Evolutionary conservation across 2,329 filamentous ascomycete genomes (phyloP).

Genomic region (Ophiocordyceps camponoti-saundersi): DNA sequence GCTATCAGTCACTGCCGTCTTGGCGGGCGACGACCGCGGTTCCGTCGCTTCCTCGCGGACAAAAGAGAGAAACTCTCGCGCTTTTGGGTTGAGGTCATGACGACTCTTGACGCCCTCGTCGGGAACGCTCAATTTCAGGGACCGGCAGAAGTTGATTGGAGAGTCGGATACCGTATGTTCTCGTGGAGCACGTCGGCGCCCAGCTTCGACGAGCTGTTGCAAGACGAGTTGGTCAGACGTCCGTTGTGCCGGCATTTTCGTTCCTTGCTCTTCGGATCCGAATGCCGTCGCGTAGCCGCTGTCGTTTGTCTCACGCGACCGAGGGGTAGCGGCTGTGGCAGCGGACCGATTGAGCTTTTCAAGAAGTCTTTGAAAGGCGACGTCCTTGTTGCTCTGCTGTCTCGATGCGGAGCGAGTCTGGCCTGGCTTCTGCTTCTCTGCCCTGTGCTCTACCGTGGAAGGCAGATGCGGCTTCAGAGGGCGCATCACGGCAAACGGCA

Average conservation of each 20-base stretch:
- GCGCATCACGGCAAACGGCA: neutral
- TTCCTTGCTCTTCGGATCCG: neutral
- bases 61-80: conserved; percentile 5
- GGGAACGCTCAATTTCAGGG: neutral
- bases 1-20: neutral
- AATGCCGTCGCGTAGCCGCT: neutral
- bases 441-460: no score
- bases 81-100: conserved; percentile 6
- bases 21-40: neutral
- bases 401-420: neutral
- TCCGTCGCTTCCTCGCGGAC: neutral
- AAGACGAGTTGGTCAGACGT: no score
- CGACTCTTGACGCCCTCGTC: neutral
- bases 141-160: neutral
- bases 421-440: neutral
- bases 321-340: neutral
- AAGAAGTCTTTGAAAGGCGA: conserved; percentile 12
- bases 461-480: neutral
- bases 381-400: conserved; percentile 1
- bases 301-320: neutral
- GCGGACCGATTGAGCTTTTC: conserved; percentile 8
- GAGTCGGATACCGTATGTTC: conserved; percentile 5
- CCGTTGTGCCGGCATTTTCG: neutral
- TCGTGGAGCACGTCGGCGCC: neutral
- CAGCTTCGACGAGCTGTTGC: no score